Conservation (phyloP, 2,329 filamentous ascomycete species). For the Chaetomiaceae sp. region DNA sequence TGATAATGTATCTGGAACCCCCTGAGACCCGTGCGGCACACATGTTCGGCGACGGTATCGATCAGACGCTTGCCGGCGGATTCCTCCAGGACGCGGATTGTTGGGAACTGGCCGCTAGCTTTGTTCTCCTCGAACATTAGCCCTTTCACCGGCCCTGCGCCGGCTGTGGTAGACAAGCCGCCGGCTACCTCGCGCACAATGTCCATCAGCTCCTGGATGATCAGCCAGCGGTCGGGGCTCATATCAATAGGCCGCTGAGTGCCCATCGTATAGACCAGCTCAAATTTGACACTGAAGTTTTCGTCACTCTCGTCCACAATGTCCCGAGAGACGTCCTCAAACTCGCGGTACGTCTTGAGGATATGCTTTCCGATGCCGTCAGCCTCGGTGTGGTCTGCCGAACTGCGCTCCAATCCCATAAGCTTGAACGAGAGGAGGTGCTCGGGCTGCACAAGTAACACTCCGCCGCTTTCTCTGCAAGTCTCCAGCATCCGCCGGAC, state of each 20-base stretch:
- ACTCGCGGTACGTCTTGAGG: constrained; percentile 47
- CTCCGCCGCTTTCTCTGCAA: constrained; percentile 41
- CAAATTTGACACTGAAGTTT: constrained; percentile 49
- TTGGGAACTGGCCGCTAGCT: constrained; percentile 44
- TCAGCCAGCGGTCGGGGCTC: constrained; percentile 52
- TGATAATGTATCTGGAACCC: constrained; percentile 40
- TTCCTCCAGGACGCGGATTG: constrained; percentile 43
- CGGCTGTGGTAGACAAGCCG: constrained; percentile 24
- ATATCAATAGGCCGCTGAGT: constrained; percentile 46
- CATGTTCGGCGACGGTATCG: constrained; percentile 32
- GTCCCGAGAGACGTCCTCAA: constrained; percentile 50
- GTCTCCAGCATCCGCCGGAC: constrained; percentile 37
- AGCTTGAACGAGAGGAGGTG: constrained; percentile 62
- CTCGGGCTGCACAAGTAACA: constrained; percentile 59
- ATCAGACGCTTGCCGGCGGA: constrained; percentile 33
- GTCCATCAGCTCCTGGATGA: constrained; percentile 50
- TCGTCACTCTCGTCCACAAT: constrained; percentile 62
- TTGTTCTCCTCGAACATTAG: constrained; percentile 34
- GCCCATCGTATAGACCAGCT: constrained; percentile 56
- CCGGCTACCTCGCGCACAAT: constrained; percentile 36
- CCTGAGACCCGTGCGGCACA: constrained; percentile 43
- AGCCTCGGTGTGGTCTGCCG: too few relatives aligned
- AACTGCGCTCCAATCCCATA: constrained; percentile 53
- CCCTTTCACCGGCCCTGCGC: constrained; percentile 42
- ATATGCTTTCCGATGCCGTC: constrained; percentile 45